Conservation (phyloP, 768 basidiomycete genomes). For the Stropharia rugosoannulata region DNA sequence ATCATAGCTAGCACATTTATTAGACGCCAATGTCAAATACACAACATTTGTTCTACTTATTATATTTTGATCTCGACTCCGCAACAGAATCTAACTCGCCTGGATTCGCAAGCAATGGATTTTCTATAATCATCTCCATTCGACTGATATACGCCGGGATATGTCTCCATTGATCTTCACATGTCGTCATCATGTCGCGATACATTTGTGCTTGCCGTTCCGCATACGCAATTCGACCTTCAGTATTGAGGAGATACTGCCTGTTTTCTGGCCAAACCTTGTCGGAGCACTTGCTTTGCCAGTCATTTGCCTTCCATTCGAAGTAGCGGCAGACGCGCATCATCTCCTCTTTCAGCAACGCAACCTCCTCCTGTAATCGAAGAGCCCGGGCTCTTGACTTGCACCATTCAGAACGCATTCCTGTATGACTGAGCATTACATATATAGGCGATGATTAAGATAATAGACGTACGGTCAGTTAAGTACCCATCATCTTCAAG, state of each 20-base stretch:
- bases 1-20: too few species aligned
- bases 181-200: neutral
- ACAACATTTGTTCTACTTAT: neutral
- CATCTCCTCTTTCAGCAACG: slow-evolving; percentile 26
- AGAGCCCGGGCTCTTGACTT: slow-evolving; percentile 13
- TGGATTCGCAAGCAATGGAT: neutral
- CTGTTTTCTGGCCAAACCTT: neutral
- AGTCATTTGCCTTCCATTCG: slow-evolving; percentile 17
- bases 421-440: neutral
- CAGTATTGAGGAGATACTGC: neutral
- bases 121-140: neutral
- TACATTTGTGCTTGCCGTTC: neutral
- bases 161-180: neutral
- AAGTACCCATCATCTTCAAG: slow-evolving; percentile 1
- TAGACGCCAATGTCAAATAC: too few species aligned
- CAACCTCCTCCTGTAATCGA: slow-evolving; percentile 21
- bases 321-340: slow-evolving; percentile 17
- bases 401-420: slow-evolving; percentile 20
- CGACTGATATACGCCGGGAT: neutral
- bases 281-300: slow-evolving; percentile 6
- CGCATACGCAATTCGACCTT: slow-evolving; percentile 1
- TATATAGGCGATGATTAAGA: neutral
- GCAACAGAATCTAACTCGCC: neutral
- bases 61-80: neutral
- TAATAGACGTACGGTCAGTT: slow-evolving; percentile 7